Evolutionary conservation across 805 yeast genomes (phyloP).

Genomic region (Hanseniaspora clermontiae): DNA sequence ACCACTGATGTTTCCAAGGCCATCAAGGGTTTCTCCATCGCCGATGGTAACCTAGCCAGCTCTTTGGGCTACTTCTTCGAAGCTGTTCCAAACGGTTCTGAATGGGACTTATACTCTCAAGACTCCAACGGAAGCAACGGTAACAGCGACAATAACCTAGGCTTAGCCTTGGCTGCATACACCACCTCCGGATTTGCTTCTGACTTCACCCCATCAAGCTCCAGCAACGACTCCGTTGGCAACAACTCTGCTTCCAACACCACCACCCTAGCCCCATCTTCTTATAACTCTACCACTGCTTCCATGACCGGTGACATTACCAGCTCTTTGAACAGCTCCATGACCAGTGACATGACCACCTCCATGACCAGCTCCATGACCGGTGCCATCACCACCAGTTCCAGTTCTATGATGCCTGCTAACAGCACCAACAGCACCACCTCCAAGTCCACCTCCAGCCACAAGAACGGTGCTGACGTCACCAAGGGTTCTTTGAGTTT

Average conservation of each 20-base stretch:
- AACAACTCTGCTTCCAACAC: constrained; percentile 12
- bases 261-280: constrained; percentile 18
- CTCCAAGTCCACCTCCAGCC: constrained; percentile 2
- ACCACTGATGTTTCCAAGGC: constrained; percentile 21
- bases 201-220: constrained; percentile 16
- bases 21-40: constrained; percentile 31
- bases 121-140: constrained; percentile 6
- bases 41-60: constrained; percentile 30
- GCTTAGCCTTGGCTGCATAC: constrained; percentile 18
- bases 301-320: background rate
- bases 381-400: too few species aligned
- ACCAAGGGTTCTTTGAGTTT: constrained; percentile 8
- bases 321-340: background rate
- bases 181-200: constrained; percentile 17
- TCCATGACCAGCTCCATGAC: background rate
- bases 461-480: constrained; percentile 7
- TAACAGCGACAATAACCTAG: constrained; percentile 14
- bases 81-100: constrained; percentile 29
- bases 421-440: constrained; percentile 2
- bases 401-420: too few species aligned
- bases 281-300: background rate
- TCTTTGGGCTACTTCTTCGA: constrained; percentile 26
- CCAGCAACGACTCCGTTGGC: constrained; percentile 13
- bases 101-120: constrained; percentile 13
- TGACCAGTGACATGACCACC: too few species aligned